phyloP scores from a whole-genome alignment of 129 eudicot genomes.

The Tagetes patula region DNA sequence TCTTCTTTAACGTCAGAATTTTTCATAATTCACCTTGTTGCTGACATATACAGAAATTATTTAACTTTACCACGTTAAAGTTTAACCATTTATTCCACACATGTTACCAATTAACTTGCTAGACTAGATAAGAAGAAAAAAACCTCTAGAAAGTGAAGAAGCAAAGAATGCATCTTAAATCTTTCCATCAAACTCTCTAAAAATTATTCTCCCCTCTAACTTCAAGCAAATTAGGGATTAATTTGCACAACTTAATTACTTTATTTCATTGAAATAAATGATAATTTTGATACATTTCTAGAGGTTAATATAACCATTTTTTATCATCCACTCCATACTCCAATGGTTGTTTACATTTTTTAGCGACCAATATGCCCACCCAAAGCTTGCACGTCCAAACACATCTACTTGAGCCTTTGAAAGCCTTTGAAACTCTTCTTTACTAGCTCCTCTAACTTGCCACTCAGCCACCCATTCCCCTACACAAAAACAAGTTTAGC shows the following conservation, averaged over 20 bases:
- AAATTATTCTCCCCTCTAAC: too few relatives aligned
- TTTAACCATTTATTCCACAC: too few relatives aligned
- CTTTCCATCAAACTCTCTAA: too few relatives aligned
- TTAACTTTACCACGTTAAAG: too few relatives aligned
- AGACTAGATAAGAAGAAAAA: too few relatives aligned
- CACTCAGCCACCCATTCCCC: constrained; percentile 82
- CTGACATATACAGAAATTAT: too few relatives aligned
- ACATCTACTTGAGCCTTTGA: constrained; percentile 57
- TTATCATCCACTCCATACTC: constrained; percentile 67
- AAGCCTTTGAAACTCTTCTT: constrained; percentile 40
- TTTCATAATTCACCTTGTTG: too few relatives aligned
- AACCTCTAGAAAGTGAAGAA: too few relatives aligned
- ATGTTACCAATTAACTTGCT: too few relatives aligned
- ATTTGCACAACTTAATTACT: not conserved
- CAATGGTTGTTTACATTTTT: constrained; percentile 49
- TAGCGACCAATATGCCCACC: constrained; percentile 77
- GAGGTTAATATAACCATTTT: constrained; percentile 48
- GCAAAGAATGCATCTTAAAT: too few relatives aligned
- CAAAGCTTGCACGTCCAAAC: constrained; percentile 52
- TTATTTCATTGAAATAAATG: not conserved
- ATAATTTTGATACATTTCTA: not conserved
- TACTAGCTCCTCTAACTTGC: constrained; percentile 37
- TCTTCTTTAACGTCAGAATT: too few relatives aligned
- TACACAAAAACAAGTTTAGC: constrained; percentile 22
- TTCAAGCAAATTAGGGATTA: too few relatives aligned